Base-by-base conservation (phyloP, 352 stramenopile genomes). In the Globisporangium polare region DNA sequence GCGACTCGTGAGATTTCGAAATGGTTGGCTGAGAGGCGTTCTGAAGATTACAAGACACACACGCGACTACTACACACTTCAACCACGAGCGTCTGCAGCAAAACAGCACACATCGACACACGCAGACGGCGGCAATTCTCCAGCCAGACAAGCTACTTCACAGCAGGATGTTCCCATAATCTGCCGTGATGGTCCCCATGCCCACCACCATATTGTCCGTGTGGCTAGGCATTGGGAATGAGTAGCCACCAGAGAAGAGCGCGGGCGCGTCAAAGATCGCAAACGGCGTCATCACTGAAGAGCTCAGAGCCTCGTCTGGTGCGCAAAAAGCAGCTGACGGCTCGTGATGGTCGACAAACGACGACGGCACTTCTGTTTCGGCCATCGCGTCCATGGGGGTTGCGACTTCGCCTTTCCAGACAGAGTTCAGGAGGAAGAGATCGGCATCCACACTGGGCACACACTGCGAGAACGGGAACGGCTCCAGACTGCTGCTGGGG, bases 341-440 rank as follows among this genome's bases (percentile, higher is more conserved):
- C 5, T 31, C 35, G 13, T 42, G 31, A 7, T 43, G 29, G 27
- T 20, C 29, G 18, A 26, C 51, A 13, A 45, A 18, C 27, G 6
- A 5, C 35, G 10, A 43, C 6, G 12, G 27, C 31, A 17, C 29
- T 9, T 43, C 33, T 9, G 10, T 45, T 8, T 43, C 31, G 10
- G 13, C 46, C 27, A 31, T 10, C 15, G 1, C 7, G 51, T 42
- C 27, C n/a, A 26, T 29, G 18, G 12, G 10, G 2, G 7, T 17
- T 17, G 24, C 24, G 3, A 29, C 22, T 17, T 50, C 51, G 53
- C 53, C 53, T 41, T 49, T 27, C 53, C 53, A 59, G 18, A 59
- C 39, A 17, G 53, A 37, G 22, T 59, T 13, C 15, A 27, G 47
- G 7, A 59, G 53, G 12, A 29, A 17, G 10, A 10, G 29, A 4